These are phyloP conservation scores for Trichosporon faecale DNA, from an alignment of 1,284 basidiomycete species.

Conservation along the genomic window DNA sequence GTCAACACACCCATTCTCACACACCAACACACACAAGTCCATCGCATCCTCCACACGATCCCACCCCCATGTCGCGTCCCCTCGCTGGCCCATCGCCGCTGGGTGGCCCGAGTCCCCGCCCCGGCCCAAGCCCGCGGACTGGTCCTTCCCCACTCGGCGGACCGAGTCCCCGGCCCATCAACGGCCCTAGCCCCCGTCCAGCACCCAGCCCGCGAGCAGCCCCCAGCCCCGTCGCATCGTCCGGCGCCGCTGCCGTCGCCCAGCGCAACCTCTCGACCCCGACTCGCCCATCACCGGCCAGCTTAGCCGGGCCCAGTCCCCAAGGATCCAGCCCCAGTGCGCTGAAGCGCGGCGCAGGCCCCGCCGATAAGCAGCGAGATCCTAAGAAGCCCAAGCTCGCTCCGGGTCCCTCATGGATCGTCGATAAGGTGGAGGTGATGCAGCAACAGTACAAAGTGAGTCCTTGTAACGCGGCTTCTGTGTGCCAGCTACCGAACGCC, in stretches of 20 bases:
- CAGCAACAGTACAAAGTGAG: conserved; percentile 33
- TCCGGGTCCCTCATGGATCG: conserved; percentile 33
- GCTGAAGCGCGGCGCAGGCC: neutral
- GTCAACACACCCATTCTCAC: conserved; percentile 1
- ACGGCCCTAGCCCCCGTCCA: conserved; percentile 20
- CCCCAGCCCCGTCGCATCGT: conserved; percentile 7
- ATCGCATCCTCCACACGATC: neutral
- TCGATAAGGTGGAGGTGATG: conserved; percentile 29
- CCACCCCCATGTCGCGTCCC: conserved; percentile 16
- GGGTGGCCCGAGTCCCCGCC: conserved; percentile 18
- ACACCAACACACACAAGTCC: neutral
- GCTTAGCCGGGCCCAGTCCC: conserved; percentile 5
- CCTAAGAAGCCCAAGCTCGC: conserved; percentile 21
- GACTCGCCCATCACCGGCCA: conserved; percentile 15
- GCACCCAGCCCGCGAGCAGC: conserved; percentile 15
- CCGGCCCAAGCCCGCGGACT: conserved; percentile 11
- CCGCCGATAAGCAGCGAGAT: conserved; percentile 10
- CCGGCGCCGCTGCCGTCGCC: neutral
- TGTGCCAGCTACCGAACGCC: neutral
- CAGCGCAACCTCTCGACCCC: conserved; percentile 15
- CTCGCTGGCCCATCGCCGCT: conserved; percentile 21
- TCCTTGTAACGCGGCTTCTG: neutral
- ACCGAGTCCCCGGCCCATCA: conserved; percentile 16
- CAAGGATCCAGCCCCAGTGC: neutral
- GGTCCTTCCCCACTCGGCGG: conserved; percentile 7